A percentile compares a stretch with the other conserved stretches of the same genome.
Conservation (phyloP, 192 early-diverging fungal genomes). For the Rhizophagus prolifer region DNA sequence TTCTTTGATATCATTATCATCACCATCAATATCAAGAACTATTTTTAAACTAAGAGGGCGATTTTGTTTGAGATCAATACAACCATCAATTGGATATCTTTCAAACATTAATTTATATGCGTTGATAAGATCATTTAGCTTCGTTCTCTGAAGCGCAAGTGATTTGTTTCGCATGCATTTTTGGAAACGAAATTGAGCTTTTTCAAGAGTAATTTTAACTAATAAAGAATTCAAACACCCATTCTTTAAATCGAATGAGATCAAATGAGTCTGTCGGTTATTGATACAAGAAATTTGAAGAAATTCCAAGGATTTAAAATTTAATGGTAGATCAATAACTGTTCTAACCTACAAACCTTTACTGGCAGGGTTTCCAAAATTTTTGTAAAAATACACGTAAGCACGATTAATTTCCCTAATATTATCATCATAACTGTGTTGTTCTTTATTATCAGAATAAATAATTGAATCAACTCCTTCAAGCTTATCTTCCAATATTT, state of each 20-base stretch:
- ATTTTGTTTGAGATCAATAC: not conserved
- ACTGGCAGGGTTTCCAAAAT: not conserved
- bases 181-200: slow-evolving; percentile 16
- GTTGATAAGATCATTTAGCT: slow-evolving; percentile 3
- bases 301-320: not conserved
- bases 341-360: not conserved
- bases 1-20: not conserved
- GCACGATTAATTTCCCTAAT: not conserved
- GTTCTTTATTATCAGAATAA: not conserved
- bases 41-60: not conserved
- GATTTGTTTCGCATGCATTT: not conserved
- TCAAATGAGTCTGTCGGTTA: slow-evolving; percentile 7
- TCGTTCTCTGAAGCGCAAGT: not conserved
- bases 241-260: slow-evolving; percentile 2
- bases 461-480: not conserved
- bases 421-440: not conserved
- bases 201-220: slow-evolving; percentile 5
- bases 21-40: not conserved
- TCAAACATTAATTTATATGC: slow-evolving; percentile 13
- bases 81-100: not conserved
- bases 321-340: not conserved
- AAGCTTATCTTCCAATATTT: not conserved
- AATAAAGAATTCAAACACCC: not conserved
- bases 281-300: slow-evolving; percentile 1
- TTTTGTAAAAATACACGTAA: not conserved